phyloP scores from a whole-genome alignment of 2,329 filamentous ascomycete genomes.

The Calonectria pauciramosa region DNA sequence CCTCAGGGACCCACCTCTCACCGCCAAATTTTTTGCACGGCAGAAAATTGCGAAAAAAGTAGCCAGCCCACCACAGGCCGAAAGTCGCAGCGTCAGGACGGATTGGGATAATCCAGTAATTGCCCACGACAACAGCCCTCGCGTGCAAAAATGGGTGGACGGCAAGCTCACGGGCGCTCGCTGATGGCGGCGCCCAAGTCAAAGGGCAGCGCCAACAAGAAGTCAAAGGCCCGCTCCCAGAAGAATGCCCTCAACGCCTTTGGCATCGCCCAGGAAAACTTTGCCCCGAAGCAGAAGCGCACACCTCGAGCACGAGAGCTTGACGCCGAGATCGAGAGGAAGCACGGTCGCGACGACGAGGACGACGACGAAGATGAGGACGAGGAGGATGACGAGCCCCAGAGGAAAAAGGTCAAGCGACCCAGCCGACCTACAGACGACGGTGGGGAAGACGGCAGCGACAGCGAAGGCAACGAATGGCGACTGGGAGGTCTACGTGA shows the following conservation, averaged over 20 bases:
- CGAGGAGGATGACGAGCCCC: constrained; percentile 63
- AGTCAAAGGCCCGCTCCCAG: constrained; percentile 63
- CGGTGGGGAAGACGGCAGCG: constrained; percentile 80
- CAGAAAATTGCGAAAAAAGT: constrained; percentile 47
- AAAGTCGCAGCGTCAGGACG: constrained; percentile 17
- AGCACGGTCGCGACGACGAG: constrained; percentile 59
- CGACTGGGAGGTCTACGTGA: constrained; percentile 74
- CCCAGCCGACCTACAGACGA: constrained; percentile 59
- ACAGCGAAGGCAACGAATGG: constrained; percentile 91
- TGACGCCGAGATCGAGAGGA: constrained; percentile 61
- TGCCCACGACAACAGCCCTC: not conserved
- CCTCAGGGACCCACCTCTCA: constrained; percentile 42
- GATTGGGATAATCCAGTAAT: constrained; percentile 28
- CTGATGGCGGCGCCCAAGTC: constrained; percentile 57
- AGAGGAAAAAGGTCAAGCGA: constrained; percentile 58
- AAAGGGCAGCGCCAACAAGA: constrained; percentile 51
- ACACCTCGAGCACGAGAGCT: constrained; percentile 66
- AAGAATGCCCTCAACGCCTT: constrained; percentile 70
- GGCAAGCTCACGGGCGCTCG: constrained; percentile 70
- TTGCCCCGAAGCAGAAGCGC: constrained; percentile 61
- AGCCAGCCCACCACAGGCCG: constrained; percentile 24
- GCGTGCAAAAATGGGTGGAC: constrained; percentile 64
- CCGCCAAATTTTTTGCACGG: constrained; percentile 45
- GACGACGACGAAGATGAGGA: constrained; percentile 65
- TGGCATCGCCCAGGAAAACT: constrained; percentile 67